These are phyloP conservation scores for Colletotrichum orbiculare DNA, from an alignment of 2,329 filamentous ascomycete genomes.

Conservation along the genomic window DNA sequence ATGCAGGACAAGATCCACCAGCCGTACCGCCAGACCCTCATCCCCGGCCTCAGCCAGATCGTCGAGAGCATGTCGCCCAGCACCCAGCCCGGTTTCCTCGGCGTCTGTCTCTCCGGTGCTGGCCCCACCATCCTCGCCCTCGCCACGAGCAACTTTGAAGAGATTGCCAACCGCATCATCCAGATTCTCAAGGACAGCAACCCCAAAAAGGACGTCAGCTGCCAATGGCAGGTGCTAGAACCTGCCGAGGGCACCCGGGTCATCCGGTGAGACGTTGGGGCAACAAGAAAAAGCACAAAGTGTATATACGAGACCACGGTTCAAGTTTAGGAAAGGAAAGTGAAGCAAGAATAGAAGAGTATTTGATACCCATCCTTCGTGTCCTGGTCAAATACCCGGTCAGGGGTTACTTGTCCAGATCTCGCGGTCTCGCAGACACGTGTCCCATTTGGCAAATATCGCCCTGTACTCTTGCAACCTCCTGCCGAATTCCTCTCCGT, in stretches of 20 bases:
- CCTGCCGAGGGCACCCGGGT: constrained; percentile 79
- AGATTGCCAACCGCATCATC: constrained; percentile 85
- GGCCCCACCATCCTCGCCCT: constrained; percentile 95
- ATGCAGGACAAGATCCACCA: constrained; percentile 99
- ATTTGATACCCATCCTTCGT: constrained; percentile 18
- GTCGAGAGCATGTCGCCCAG: constrained; percentile 90
- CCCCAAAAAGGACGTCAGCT: constrained; percentile 73
- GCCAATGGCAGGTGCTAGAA: constrained; percentile 88
- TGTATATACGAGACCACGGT: background rate
- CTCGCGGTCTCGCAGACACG: background rate
- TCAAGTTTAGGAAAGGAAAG: background rate
- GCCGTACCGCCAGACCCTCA: constrained; percentile 90
- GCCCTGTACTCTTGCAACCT: constrained; percentile 11
- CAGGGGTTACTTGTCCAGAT: too few relatives aligned
- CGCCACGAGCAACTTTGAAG: constrained; percentile 88
- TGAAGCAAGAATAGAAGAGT: constrained; percentile 15
- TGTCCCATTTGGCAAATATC: background rate
- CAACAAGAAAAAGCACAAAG: background rate
- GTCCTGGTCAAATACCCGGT: background rate
- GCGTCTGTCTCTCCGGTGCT: constrained; percentile 94
- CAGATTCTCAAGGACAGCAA: constrained; percentile 73
- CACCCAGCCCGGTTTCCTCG: constrained; percentile 87
- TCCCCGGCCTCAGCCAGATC: constrained; percentile 91
- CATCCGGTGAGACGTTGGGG: constrained; percentile 40
- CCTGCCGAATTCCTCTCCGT: constrained; percentile 18